A percentile compares a stretch with the other conserved stretches of the same genome.
Evolutionary conservation across 2,329 filamentous ascomycete species (phyloP).

Genomic region (Cercospora sp.): DNA sequence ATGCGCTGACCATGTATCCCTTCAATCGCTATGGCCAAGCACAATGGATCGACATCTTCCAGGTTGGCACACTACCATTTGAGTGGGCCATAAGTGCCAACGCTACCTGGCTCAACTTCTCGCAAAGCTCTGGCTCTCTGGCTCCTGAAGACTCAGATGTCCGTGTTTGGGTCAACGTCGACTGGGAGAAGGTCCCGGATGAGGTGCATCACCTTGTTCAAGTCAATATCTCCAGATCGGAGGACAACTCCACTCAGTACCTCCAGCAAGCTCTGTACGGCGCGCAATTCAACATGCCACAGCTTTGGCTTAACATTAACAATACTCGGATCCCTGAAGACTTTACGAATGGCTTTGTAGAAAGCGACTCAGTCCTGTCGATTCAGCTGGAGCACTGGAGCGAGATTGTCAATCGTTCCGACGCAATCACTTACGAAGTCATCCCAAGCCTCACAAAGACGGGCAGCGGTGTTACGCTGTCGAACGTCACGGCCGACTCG

Average conservation of each 20-base stretch:
- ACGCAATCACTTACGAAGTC: slow-evolving; percentile 26
- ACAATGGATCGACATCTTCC: slow-evolving; percentile 66
- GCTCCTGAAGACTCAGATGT: slow-evolving; percentile 33
- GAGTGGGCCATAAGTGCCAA: slow-evolving; percentile 53
- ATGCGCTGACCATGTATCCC: slow-evolving; percentile 55
- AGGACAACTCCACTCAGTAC: slow-evolving; percentile 4
- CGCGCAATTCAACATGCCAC: slow-evolving; percentile 41
- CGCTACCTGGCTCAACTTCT: slow-evolving; percentile 51
- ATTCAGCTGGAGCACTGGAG: slow-evolving; percentile 42
- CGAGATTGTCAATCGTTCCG: slow-evolving; percentile 21
- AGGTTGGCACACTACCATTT: slow-evolving; percentile 56
- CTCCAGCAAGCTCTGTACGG: background rate
- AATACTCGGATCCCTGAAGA: slow-evolving; percentile 40
- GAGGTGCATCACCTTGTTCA: background rate
- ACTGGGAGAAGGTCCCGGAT: slow-evolving; percentile 2
- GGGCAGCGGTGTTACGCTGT: slow-evolving; percentile 52
- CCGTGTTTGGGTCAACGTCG: background rate
- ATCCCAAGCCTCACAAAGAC: slow-evolving; percentile 53
- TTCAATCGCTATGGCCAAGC: slow-evolving; percentile 60
- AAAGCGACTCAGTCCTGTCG: slow-evolving; percentile 53
- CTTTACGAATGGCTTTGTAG: slow-evolving; percentile 62
- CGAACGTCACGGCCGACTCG: slow-evolving; percentile 30
- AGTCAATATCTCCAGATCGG: background rate
- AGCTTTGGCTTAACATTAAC: slow-evolving; percentile 58
- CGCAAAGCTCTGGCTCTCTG: slow-evolving; percentile 41